Evolutionary conservation across 2,329 filamentous ascomycete genomes (phyloP).

Genomic region (Fusarium papillatum): DNA sequence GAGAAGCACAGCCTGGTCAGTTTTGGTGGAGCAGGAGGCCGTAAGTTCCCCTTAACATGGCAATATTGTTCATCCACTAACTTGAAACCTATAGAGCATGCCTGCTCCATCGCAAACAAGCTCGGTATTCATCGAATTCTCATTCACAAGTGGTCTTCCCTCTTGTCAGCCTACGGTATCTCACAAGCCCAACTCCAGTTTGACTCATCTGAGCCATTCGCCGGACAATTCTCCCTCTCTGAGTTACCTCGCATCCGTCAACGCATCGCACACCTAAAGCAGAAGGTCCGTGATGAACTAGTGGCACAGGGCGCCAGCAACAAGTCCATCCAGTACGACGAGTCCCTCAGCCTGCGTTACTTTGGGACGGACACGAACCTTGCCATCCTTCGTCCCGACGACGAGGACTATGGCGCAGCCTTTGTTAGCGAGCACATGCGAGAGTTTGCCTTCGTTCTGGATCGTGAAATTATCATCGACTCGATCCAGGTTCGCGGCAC

Average conservation of each 20-base stretch:
- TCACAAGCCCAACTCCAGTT: conserved; percentile 55
- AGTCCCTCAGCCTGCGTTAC: conserved; percentile 62
- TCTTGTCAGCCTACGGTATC: conserved; percentile 60
- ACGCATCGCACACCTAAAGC: conserved; percentile 43
- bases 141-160: conserved; percentile 55
- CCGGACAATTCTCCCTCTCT: conserved; percentile 31
- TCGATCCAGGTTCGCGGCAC: conserved; percentile 47
- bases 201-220: conserved; percentile 51
- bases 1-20: conserved; percentile 49
- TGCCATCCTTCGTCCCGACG: conserved; percentile 56
- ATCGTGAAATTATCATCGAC: conserved; percentile 55
- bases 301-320: conserved; percentile 54
- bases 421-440: conserved; percentile 54
- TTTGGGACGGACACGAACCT: conserved; percentile 57
- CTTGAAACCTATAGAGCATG: conserved; percentile 53
- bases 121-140: conserved; percentile 56
- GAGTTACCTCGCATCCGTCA: conserved; percentile 28
- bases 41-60: too few relatives aligned
- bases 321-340: conserved; percentile 54
- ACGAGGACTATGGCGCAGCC: conserved; percentile 51
- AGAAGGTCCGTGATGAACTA: conserved; percentile 52
- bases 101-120: conserved; percentile 55
- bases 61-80: too few relatives aligned
- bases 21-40: conserved; percentile 80
- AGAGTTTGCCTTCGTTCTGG: conserved; percentile 56